Base-by-base conservation (phyloP, 768 basidiomycete species). In the Hygrophorus russula region DNA sequence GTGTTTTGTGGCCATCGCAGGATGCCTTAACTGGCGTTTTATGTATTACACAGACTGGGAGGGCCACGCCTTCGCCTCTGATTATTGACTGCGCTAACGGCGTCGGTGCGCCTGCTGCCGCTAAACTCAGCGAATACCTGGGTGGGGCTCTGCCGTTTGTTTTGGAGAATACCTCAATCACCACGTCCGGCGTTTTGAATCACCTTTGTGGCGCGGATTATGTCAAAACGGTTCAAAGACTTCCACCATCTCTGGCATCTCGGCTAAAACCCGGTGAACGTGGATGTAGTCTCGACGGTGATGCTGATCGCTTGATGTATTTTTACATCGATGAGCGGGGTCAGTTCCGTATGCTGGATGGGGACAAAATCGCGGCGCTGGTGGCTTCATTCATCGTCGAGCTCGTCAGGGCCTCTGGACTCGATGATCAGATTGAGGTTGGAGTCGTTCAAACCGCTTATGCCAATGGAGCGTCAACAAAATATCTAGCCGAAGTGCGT, bases 21-120 rank as follows among this genome's bases (percentile, higher is more conserved):
- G 27, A 7, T 11, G 7, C 17, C 19, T 13, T 37, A 36, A 15
- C 14, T 27, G 17, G 36, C 15, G 14, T 20, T 39, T 34, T 28
- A 29, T 38, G 17, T 37, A 41, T 36, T 36, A 20, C 19, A 28
- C 46, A 89, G 82, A 65, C 71, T 18, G 78, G 78, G 46, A 80
- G 80, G 59, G 61, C 66, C 33, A 62, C 67, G 41, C 61, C 72
- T 9, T 60, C 72, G 12, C 75, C 80, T 30, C 56, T 99, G 37
- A 59, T 85, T n/a, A 70, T 99, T 33, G 96, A 99, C 60, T 98
- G 96, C 58, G 96, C 96, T n/a, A 98, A 99, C 58, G 96, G 96
- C 19, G 96, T 99, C 17, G 96, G 96, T 37, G 78, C 85, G 12
- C 65, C 70, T 5, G 80, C 84, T 31, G 79, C 87, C 10, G 65